Base-by-base conservation (phyloP, 805 yeast species). In the Ogataea paradorogensis region DNA sequence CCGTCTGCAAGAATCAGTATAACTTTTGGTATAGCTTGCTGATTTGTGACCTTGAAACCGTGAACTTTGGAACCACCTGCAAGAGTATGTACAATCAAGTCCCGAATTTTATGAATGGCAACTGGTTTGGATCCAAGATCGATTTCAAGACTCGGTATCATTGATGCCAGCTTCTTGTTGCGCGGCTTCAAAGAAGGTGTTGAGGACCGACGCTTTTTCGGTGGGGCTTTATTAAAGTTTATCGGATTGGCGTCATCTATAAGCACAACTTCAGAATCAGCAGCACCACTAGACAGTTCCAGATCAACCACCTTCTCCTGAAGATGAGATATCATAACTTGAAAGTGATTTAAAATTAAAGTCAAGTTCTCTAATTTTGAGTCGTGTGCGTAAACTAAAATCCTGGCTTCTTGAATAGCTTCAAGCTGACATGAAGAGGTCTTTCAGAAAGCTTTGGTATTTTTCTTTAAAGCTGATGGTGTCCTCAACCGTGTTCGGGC, bases 1-100 rank as follows among this genome's bases (percentile, higher is more conserved):
- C 95, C 95, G 0, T 93, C 87, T 4, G 78, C 73, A 36, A 80
- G 64, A 4, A 85, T 58, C 16, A 78, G 63, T 0, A 84, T 78
- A 2, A 82, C 71, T 42, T 75, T 77, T n/a, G 68, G 56, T 2
- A 85, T 63, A 3, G 67, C 59, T 15, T 56, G 51, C 33, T 75
- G 63, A 47, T 82, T 80, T 2, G 53, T 62, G 5, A 84, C 50
- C 13, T 63, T 59, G n/a, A 74, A 48, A 78, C 80, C 78, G 9
- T 59, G 57, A 1, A 82, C 81, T 1, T 59, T 59, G 32, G 67
- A 59, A 5, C 63, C 65, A 23, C 68, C 73, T 7, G 69, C 61
- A 41, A 73, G 52, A 6, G 69, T 48, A 52, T 65, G 71, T 10
- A 74, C 49, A 0, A 74, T 59, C 33, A 79, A 52, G 44, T 73